Percentiles rank a stretch among this genome's conserved stretches.
Evolutionary conservation across 176 grass and related monocot species (phyloP).

Genomic region (Panicum miliaceum): DNA sequence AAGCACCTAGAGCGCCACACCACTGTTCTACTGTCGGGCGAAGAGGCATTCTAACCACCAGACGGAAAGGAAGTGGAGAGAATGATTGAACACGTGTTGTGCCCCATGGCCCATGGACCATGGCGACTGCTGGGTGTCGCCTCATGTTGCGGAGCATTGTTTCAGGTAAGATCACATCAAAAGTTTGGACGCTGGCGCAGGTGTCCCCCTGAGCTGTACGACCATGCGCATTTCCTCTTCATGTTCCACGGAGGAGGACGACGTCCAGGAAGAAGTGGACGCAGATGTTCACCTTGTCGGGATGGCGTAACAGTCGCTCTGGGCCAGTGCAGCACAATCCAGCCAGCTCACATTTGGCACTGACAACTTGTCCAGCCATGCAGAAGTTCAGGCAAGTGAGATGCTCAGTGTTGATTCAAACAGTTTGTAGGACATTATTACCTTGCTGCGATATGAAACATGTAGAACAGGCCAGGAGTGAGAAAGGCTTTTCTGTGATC

Average conservation of each 20-base stretch:
- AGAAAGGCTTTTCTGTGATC: not conserved
- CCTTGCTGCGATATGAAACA: not conserved
- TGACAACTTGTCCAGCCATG: not conserved
- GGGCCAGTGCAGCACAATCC: not conserved
- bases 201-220: constrained; percentile 46
- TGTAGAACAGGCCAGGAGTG: not conserved
- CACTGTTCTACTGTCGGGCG: not conserved
- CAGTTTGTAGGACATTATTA: not conserved
- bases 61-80: not conserved
- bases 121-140: constrained; percentile 27
- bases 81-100: constrained; percentile 25
- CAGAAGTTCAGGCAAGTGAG: not conserved
- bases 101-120: constrained; percentile 44
- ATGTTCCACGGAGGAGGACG: constrained; percentile 36
- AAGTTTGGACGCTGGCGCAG: constrained; percentile 47
- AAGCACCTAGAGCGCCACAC: not conserved
- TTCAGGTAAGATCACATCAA: constrained; percentile 60
- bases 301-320: not conserved
- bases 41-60: constrained; percentile 8
- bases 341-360: not conserved
- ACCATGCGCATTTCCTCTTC: not conserved
- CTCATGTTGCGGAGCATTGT: constrained; percentile 10
- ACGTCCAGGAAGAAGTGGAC: constrained; percentile 30
- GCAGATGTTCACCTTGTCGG: constrained; percentile 24
- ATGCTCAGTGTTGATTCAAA: not conserved